A percentile compares a stretch with the other conserved stretches of the same genome.
Conservation (phyloP, 1,139 yeast species). For the Geotrichum fermentans region DNA sequence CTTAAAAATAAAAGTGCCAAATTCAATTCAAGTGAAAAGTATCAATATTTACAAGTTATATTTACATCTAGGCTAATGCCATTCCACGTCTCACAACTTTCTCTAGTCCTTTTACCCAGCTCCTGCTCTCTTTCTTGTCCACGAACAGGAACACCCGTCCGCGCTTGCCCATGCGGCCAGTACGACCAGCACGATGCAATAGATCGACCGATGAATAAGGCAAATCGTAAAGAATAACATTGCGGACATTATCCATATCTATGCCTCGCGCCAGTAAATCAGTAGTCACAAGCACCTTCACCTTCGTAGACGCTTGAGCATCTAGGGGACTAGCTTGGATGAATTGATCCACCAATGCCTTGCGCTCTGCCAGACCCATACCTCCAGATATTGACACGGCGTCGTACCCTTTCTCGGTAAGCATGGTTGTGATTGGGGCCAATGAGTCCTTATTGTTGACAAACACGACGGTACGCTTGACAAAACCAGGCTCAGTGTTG, state of each 20-base stretch:
- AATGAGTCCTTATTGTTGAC: slow-evolving; percentile 73
- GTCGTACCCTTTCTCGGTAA: slow-evolving; percentile 56
- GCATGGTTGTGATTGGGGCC: slow-evolving; percentile 49
- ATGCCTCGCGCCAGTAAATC: slow-evolving; percentile 88
- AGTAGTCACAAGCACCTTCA: slow-evolving; percentile 76
- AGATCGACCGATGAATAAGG: slow-evolving; percentile 83
- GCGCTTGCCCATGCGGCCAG: slow-evolving; percentile 85
- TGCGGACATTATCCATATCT: slow-evolving; percentile 76
- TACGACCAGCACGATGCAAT: slow-evolving; percentile 88
- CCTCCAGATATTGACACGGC: slow-evolving; percentile 64
- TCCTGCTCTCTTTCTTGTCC: slow-evolving; percentile 58
- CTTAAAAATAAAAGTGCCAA: too few species aligned
- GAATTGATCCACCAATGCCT: slow-evolving; percentile 54
- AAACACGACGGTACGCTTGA: slow-evolving; percentile 80
- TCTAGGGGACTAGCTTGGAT: slow-evolving; percentile 49
- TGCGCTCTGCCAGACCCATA: slow-evolving; percentile 55
- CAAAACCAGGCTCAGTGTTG: slow-evolving; percentile 70
- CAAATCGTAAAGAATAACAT: slow-evolving; percentile 77
- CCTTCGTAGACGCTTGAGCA: slow-evolving; percentile 30
- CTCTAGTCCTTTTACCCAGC: slow-evolving; percentile 84
- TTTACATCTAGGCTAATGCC: slow-evolving; percentile 16
- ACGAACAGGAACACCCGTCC: slow-evolving; percentile 81
- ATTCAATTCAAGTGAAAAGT: background rate
- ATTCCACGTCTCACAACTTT: slow-evolving; percentile 52
- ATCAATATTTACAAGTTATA: background rate